Percentiles rank a stretch among this genome's conserved stretches.
Evolutionary conservation across 495 filamentous ascomycete genomes (phyloP).

Genomic region (Glonium stellatum): DNA sequence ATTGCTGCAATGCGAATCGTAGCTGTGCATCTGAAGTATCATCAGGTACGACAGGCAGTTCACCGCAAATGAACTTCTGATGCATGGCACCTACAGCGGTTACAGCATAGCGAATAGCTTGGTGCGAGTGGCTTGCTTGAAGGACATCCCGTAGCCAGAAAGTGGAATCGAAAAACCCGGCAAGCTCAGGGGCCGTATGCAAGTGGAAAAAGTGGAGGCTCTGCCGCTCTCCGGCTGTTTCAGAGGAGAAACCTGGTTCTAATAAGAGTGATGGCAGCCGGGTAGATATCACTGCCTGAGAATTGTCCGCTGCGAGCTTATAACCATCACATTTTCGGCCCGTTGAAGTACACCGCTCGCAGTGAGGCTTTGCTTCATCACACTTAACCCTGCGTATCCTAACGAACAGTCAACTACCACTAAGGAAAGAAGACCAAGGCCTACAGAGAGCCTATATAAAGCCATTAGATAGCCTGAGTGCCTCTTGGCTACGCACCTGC

Average conservation of each 20-base stretch:
- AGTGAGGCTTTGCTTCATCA: slow-evolving; percentile 22
- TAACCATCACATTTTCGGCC: slow-evolving; percentile 27
- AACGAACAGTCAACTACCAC: neutral
- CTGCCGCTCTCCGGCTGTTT: slow-evolving; percentile 34
- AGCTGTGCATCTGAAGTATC: slow-evolving; percentile 16
- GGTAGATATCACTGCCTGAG: neutral
- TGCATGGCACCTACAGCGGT: slow-evolving; percentile 38
- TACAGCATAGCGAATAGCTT: slow-evolving; percentile 40
- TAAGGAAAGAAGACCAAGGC: too few relatives aligned
- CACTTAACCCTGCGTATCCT: slow-evolving; percentile 28
- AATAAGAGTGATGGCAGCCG: neutral
- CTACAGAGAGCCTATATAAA: too few relatives aligned
- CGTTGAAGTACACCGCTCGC: slow-evolving; percentile 20
- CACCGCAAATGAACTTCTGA: slow-evolving; percentile 15
- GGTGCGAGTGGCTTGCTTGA: slow-evolving; percentile 35
- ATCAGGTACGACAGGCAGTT: slow-evolving; percentile 13
- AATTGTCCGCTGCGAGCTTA: neutral
- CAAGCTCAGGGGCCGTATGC: slow-evolving; percentile 33
- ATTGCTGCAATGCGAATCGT: slow-evolving; percentile 22
- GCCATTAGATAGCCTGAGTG: too few relatives aligned
- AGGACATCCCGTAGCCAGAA: slow-evolving; percentile 41
- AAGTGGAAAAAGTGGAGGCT: slow-evolving; percentile 38
- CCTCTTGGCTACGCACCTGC: slow-evolving; percentile 21
- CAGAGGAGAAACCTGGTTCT: neutral
- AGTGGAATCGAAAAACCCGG: slow-evolving; percentile 38